phyloP scores from a whole-genome alignment of 805 yeast species.

The Candida nitratophila region DNA sequence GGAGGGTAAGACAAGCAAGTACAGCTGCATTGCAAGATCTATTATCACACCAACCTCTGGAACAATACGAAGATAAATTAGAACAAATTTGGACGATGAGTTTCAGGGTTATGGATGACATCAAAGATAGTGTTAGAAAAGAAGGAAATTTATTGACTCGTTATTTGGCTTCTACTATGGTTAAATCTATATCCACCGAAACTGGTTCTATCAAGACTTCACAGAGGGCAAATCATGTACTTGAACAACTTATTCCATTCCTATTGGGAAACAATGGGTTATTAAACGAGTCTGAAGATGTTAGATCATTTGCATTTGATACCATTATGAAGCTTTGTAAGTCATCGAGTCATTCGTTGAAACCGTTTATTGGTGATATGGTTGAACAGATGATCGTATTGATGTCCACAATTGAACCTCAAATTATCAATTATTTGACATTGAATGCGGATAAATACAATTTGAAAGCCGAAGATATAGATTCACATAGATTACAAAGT shows the following conservation, averaged over 20 bases:
- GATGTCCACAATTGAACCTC: conserved; percentile 89
- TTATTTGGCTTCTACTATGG: conserved; percentile 54
- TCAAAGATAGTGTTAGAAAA: conserved; percentile 84
- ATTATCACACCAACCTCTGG: conserved; percentile 52
- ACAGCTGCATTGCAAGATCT: conserved; percentile 64
- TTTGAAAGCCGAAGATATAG: conserved; percentile 62
- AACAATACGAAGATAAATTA: conserved; percentile 40
- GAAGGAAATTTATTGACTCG: conserved; percentile 70
- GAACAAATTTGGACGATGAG: conserved; percentile 82
- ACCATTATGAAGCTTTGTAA: conserved; percentile 68
- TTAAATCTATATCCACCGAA: conserved; percentile 46
- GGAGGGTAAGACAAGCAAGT: conserved; percentile 92
- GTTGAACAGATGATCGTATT: conserved; percentile 61
- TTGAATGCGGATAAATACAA: conserved; percentile 87
- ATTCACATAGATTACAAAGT: conserved; percentile 65
- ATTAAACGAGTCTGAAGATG: conserved; percentile 80
- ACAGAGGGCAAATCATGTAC: conserved; percentile 36
- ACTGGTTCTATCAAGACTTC: conserved; percentile 15
- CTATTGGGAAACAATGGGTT: conserved; percentile 74
- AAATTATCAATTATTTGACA: conserved; percentile 75
- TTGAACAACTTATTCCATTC: conserved; percentile 66
- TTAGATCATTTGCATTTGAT: conserved; percentile 64
- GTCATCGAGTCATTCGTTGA: conserved; percentile 51
- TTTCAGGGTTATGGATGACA: conserved; percentile 87
- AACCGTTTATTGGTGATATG: conserved; percentile 61